Conservation (phyloP, 371 early-diverging fungal species). For the Chytridium lagenaria region DNA sequence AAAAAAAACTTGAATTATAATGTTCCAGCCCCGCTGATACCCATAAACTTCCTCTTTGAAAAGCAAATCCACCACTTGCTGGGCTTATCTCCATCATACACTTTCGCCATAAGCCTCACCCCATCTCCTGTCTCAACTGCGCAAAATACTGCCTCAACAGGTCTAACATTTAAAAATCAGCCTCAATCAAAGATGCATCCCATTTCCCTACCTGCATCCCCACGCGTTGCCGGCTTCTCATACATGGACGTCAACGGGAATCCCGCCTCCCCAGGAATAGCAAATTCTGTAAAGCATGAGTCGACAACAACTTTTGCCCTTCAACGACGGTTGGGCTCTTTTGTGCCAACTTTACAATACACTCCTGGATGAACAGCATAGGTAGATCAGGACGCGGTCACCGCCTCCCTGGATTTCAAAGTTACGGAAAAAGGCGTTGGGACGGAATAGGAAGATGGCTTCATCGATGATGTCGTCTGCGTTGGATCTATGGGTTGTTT, state of each 20-base stretch:
- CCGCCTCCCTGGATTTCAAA: conserved; percentile 95
- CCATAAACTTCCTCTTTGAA: conserved; percentile 97
- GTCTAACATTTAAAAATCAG: conserved; percentile 57
- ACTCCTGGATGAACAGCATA: conserved; percentile 86
- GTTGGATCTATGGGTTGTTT: conserved; percentile 49
- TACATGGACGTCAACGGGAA: conserved; percentile 94
- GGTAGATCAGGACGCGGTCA: conserved; percentile 93
- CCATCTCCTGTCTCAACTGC: conserved; percentile 92
- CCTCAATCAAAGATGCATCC: conserved; percentile 10
- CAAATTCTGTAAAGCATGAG: conserved; percentile 87
- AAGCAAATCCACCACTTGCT: conserved; percentile 99
- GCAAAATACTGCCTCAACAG: conserved; percentile 83
- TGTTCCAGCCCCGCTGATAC: conserved; percentile 55
- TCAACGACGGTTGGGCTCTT: conserved; percentile 60
- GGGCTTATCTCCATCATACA: conserved; percentile 79
- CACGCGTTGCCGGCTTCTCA: conserved; percentile 71
- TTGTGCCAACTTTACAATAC: conserved; percentile 44
- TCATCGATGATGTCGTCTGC: conserved; percentile 93
- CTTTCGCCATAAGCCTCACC: conserved; percentile 70
- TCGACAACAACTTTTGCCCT: conserved; percentile 76
- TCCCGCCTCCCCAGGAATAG: conserved; percentile 89
- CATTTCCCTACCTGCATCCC: conserved; percentile 72
- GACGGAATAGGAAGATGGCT: conserved; percentile 88
- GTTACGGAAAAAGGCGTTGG: conserved; percentile 96
- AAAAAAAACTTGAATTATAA: too few relatives aligned